These are phyloP conservation scores for Magnusiomyces ingens DNA, from an alignment of 1,139 yeast species.

Conservation along the genomic window DNA sequence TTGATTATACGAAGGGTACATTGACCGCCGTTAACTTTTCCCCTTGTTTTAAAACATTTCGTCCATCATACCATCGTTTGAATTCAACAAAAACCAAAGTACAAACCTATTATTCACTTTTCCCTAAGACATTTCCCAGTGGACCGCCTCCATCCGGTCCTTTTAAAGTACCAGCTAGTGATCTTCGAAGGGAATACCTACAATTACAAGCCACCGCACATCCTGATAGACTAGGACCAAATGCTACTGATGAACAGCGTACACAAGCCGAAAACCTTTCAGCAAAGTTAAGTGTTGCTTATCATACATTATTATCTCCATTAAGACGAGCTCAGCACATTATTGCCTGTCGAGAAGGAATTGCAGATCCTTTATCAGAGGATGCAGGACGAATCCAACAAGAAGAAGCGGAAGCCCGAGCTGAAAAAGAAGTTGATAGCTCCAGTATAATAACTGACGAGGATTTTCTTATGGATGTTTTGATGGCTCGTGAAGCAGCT, in stretches of 20 bases:
- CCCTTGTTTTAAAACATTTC: no score
- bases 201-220: constrained; percentile 65
- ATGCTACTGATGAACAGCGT: constrained; percentile 16
- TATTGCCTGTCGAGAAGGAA: constrained; percentile 39
- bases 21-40: no score
- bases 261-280: constrained; percentile 35
- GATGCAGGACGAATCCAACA: constrained; percentile 15
- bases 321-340: constrained; percentile 59
- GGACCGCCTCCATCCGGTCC: constrained; percentile 62
- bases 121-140: constrained; percentile 67
- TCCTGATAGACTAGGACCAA: constrained; percentile 54
- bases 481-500: constrained; percentile 73
- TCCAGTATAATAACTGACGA: constrained; percentile 42
- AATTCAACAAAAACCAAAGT: background rate
- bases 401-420: constrained; percentile 33
- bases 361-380: constrained; percentile 32
- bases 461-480: constrained; percentile 58
- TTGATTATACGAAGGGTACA: no score
- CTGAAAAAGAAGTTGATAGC: constrained; percentile 27
- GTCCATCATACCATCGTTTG: no score
- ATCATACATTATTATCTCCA: constrained; percentile 62
- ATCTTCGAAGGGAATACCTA: constrained; percentile 67
- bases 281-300: constrained; percentile 65
- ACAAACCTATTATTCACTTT: constrained; percentile 45
- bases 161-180: constrained; percentile 43